Percentiles rank a stretch among this genome's conserved stretches.
phyloP scores from a whole-genome alignment of 2,329 filamentous ascomycete species.

The Lachnellula hyalina region DNA sequence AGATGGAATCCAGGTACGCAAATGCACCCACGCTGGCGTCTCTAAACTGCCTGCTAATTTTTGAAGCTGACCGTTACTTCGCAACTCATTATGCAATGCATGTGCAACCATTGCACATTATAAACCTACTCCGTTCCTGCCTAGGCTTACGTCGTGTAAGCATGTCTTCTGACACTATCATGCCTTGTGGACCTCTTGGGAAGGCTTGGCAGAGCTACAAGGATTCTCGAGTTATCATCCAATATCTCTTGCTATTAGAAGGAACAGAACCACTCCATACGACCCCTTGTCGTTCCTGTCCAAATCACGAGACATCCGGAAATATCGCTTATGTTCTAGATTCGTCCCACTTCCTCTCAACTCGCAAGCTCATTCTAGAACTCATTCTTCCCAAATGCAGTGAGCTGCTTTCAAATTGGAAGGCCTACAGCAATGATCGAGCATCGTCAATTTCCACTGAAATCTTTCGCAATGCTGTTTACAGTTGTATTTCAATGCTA shows the following conservation, averaged over 20 bases:
- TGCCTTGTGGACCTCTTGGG: slow-evolving; percentile 25
- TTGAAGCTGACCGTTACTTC: slow-evolving; percentile 59
- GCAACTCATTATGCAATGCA: slow-evolving; percentile 60
- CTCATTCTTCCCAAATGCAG: slow-evolving; percentile 26
- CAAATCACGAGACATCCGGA: slow-evolving; percentile 9
- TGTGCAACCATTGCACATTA: slow-evolving; percentile 58
- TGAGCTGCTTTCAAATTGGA: slow-evolving; percentile 26
- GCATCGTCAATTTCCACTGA: slow-evolving; percentile 24
- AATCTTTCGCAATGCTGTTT: slow-evolving; percentile 24
- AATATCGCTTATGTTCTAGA: slow-evolving; percentile 16
- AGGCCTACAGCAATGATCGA: slow-evolving; percentile 17
- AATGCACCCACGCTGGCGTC: background rate
- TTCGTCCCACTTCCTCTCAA: slow-evolving; percentile 24
- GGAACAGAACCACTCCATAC: background rate
- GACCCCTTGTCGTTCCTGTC: slow-evolving; percentile 20
- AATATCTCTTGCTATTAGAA: slow-evolving; percentile 52
- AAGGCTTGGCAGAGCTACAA: slow-evolving; percentile 30
- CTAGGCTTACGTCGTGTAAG: slow-evolving; percentile 44
- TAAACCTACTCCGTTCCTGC: slow-evolving; percentile 64
- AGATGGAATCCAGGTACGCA: slow-evolving; percentile 75
- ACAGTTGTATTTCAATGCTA: slow-evolving; percentile 25
- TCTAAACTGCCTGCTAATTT: slow-evolving; percentile 8
- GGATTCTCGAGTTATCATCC: slow-evolving; percentile 40
- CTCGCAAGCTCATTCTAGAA: slow-evolving; percentile 29
- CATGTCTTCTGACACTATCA: slow-evolving; percentile 1